Base-by-base conservation (phyloP, 148 eudicot genomes). In the Amaranthus hypochondriacus region DNA sequence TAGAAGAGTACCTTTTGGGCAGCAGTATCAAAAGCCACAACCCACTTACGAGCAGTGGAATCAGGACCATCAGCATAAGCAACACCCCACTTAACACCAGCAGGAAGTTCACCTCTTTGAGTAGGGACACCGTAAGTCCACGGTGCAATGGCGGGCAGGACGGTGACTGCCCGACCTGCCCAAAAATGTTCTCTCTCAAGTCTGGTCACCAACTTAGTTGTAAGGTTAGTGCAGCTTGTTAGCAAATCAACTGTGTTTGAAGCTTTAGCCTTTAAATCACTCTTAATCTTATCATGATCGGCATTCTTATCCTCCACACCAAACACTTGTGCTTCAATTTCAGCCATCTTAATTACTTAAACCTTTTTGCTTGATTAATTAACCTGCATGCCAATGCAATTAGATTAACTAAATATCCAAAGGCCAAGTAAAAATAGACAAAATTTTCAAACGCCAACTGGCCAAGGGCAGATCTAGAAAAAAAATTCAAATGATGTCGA, bases 41-140 rank as follows among this genome's bases (percentile, higher is more conserved):
- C 48, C n/a, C 56, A 69, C n/a, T 69, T 42, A 52, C 72, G 72
- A 69, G 72, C 56, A 42, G 56, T 57, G 48, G 60, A 28, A 50
- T 69, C 72, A 52, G 56, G 48, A 39, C 72, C 72, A 47, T 54
- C 60, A 11, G 50, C 72, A 13, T 54, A 69, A 9, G 55, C 59
- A 39, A 53, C 10, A 9, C 60, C 72, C 15, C n/a, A 69, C 21
- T 54, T 69, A 46, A 69, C 48, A 0, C 60, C 72, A 2, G 53
- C 72, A 4, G 60, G 72, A 2, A 7, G 59, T 5, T 47, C 55
- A 14, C 72, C 72, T 6, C 13, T 53, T 18, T 5, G 60, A 2
- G n/a, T 10, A 69, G 60, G 49, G 52, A 28, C 9, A 49, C 13
- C 72, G 9, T 56, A 56, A 53, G 2, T 39, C 48, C 72, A 10